Evolutionary conservation across 495 filamentous ascomycete genomes (phyloP).

Genomic region (Hyphodiscus hymeniophilus): DNA sequence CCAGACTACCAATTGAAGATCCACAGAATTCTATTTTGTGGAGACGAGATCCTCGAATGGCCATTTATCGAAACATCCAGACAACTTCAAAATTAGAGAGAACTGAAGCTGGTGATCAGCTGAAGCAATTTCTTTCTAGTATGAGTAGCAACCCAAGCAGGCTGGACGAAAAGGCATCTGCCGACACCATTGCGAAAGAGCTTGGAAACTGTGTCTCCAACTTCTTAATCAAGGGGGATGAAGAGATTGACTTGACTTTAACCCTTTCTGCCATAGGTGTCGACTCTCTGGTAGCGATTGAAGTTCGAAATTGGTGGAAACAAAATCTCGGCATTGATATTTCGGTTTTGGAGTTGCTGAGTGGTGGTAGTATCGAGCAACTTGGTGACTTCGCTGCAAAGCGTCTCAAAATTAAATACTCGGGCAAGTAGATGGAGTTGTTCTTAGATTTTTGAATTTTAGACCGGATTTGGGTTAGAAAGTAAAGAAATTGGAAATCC

Average conservation of each 20-base stretch:
- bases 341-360: constrained; percentile 25
- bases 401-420: too few relatives aligned
- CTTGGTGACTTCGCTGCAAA: constrained; percentile 22
- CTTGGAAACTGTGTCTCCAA: constrained; percentile 28
- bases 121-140: constrained; percentile 18
- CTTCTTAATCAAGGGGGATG: constrained; percentile 31
- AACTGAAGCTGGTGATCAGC: constrained; percentile 5
- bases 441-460: too few relatives aligned
- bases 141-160: constrained; percentile 11
- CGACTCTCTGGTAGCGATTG: constrained; percentile 50
- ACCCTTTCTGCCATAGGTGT: constrained; percentile 37
- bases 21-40: constrained; percentile 16
- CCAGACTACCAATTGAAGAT: constrained; percentile 9
- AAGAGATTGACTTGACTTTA: constrained; percentile 30
- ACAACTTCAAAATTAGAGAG: neutral
- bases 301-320: constrained; percentile 44
- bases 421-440: too few relatives aligned
- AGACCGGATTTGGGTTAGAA: too few relatives aligned
- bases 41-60: constrained; percentile 24
- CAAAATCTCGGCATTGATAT: constrained; percentile 37
- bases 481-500: too few relatives aligned
- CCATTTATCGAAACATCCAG: constrained; percentile 20
- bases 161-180: constrained; percentile 7
- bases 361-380: constrained; percentile 13
- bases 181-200: constrained; percentile 19